Base-by-base conservation (phyloP, 345 rosid species). In the Salix dunnii region DNA sequence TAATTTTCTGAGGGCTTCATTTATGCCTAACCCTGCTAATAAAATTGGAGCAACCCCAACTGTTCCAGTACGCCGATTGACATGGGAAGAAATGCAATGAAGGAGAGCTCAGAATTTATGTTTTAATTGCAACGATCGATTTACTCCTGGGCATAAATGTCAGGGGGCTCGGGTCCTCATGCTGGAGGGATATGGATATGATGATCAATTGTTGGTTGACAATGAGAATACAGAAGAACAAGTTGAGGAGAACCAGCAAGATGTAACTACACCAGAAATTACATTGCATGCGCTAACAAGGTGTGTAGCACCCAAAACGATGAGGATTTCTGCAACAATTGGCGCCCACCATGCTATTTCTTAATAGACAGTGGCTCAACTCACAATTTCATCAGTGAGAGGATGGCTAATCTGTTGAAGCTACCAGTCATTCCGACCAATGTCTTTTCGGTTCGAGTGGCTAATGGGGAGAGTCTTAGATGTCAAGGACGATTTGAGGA, bases 61-160 rank as follows among this genome's bases (percentile, higher is more conserved):
- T n/a, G n/a, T n/a, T n/a, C n/a, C n/a, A n/a, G n/a, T n/a, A n/a
- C 5, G 18, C 2, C 3, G 68, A 60, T 36, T 73, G 2, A 35
- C 53, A 1, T 73, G 58, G 68, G 40, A 74, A 14, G 60, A 74
- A 36, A 43, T 42, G 72, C 30, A 69, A 46, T 0, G 18, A 16
- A 3, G 7, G 9, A 18, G 33, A 69, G 76, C 69, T n/a, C 36
- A 61, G 2, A 42, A 63, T 12, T 40, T 73, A 62, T 42, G 18
- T 63, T 73, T 73, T 28, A 73, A 73, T 61, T 73, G 40, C 42
- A 62, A 73, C 13, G 21, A 64, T 1, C 48, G 2, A 18, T 68
- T 68, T 7, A 36, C 55, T 36, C 7, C 30, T 27, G n/a, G 69
- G 13, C 68, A 73, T 23, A 38, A 62, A 62, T 73, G 28, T 14